A percentile compares a stretch with the other conserved stretches of the same genome.
phyloP scores from a whole-genome alignment of 495 filamentous ascomycete genomes.

The Sphaerosporella brunnea region DNA sequence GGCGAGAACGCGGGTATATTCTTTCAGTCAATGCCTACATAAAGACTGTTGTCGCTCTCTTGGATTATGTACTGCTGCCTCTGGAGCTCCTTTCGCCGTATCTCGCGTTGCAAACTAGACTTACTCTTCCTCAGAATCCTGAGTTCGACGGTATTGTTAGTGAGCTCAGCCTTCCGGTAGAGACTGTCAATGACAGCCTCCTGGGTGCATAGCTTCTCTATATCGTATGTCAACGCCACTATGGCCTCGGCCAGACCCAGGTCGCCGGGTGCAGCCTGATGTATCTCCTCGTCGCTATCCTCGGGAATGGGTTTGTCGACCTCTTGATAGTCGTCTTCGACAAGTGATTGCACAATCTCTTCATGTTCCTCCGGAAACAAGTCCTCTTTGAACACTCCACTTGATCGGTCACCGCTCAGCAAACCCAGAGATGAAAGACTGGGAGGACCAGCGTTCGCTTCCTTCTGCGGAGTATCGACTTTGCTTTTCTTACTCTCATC shows the following conservation, averaged over 20 bases:
- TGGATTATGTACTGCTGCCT: constrained; percentile 93
- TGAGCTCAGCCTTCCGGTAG: constrained; percentile 84
- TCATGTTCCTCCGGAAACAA: constrained; percentile 63
- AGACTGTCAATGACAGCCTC: constrained; percentile 83
- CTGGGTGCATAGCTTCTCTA: constrained; percentile 74
- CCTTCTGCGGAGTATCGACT: constrained; percentile 28
- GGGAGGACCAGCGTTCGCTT: constrained; percentile 41
- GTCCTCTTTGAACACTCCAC: constrained; percentile 81
- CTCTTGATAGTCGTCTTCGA: constrained; percentile 66
- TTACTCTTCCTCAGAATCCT: constrained; percentile 88
- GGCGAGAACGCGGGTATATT: too few relatives aligned
- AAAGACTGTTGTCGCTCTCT: constrained; percentile 93
- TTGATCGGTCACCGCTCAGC: constrained; percentile 58
- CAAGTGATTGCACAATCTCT: constrained; percentile 39
- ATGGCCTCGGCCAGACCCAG: constrained; percentile 88
- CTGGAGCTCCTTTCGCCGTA: constrained; percentile 86
- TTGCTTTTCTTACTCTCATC: neutral
- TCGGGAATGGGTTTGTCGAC: constrained; percentile 33
- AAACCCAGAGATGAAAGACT: constrained; percentile 83
- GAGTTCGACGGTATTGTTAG: constrained; percentile 86
- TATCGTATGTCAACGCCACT: constrained; percentile 61
- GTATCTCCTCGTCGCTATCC: constrained; percentile 53
- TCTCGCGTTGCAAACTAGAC: constrained; percentile 77
- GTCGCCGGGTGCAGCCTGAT: constrained; percentile 89
- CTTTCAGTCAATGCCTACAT: constrained; percentile 30